A percentile compares a stretch with the other conserved stretches of the same genome.
Evolutionary conservation across 192 early-diverging fungal genomes (phyloP).

Genomic region (Chytriomyces sp.): DNA sequence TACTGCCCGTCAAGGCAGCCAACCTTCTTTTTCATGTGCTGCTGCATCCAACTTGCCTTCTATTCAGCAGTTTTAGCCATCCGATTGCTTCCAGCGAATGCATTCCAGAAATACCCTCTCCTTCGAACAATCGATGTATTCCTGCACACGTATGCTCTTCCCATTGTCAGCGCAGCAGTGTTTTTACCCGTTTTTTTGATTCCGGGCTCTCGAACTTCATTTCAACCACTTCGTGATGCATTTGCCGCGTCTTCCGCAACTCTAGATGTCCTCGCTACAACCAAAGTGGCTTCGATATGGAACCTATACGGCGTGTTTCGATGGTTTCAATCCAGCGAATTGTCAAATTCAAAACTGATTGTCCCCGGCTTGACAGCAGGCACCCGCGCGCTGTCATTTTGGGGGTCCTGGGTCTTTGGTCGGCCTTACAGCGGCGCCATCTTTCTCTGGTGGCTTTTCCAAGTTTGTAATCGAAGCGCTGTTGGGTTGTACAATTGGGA

Average conservation of each 20-base stretch:
- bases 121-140: conserved; percentile 11
- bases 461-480: conserved; percentile 13
- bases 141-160: neutral
- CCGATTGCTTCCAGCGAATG: neutral
- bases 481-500: conserved; percentile 34
- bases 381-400: neutral
- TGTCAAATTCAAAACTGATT: neutral
- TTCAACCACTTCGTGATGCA: neutral
- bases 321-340: neutral
- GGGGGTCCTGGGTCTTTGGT: conserved; percentile 31
- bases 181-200: conserved; percentile 16
- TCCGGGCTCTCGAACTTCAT: conserved; percentile 14
- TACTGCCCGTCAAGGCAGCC: conserved; percentile 4
- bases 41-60: conserved; percentile 1
- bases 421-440: conserved; percentile 13
- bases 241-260: neutral
- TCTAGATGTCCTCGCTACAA: too few relatives aligned
- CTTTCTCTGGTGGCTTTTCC: conserved; percentile 28
- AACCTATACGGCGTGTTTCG: conserved; percentile 22
- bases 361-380: conserved; percentile 18
- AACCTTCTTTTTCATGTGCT: conserved; percentile 17
- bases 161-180: conserved; percentile 19
- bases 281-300: neutral
- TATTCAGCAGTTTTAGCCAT: conserved; percentile 6
- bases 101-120: neutral